Percentiles rank a stretch among this genome's conserved stretches.
Conservation (phyloP, 805 yeast species). For the Limtongozyma cylindracea region DNA sequence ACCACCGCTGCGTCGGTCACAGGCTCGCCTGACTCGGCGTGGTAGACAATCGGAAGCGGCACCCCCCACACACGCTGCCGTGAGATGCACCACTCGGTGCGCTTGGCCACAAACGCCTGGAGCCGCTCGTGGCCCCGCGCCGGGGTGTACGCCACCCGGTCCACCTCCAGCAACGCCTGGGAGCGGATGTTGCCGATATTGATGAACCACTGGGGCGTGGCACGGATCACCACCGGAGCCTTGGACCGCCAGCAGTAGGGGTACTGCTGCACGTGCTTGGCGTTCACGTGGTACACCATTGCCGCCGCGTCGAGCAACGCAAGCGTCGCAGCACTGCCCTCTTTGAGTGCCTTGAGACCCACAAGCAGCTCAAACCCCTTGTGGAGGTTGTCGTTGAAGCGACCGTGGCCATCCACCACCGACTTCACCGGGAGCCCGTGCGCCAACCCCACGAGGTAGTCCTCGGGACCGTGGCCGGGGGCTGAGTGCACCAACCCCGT, state of each 20-base stretch:
- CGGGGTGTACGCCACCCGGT: conserved; percentile 48
- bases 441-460: conserved; percentile 42
- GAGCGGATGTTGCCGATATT: conserved; percentile 54
- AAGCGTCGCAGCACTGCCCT: conserved; percentile 2
- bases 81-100: conserved; percentile 96
- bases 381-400: conserved; percentile 24
- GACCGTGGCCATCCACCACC: conserved; percentile 60
- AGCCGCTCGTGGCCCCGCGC: conserved; percentile 47
- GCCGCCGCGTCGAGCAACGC: conserved; percentile 14
- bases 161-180: conserved; percentile 30
- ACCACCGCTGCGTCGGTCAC: conserved; percentile 31
- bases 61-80: conserved; percentile 97
- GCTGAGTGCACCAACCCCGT: conserved; percentile 95
- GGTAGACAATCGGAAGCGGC: conserved; percentile 73
- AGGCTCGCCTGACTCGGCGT: conserved; percentile 30
- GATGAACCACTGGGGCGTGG: conserved; percentile 95
- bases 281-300: conserved; percentile 22
- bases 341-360: conserved; percentile 2
- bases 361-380: conserved; percentile 9
- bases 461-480: conserved; percentile 95
- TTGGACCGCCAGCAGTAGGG: conserved; percentile 97
- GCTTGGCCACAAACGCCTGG: conserved; percentile 39
- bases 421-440: conserved; percentile 37
- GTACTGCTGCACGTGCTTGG: conserved; percentile 49
- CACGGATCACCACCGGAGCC: conserved; percentile 79